These are phyloP conservation scores for Fusarium odoratissimum DNA, from an alignment of 2,329 filamentous ascomycete species.

Conservation along the genomic window DNA sequence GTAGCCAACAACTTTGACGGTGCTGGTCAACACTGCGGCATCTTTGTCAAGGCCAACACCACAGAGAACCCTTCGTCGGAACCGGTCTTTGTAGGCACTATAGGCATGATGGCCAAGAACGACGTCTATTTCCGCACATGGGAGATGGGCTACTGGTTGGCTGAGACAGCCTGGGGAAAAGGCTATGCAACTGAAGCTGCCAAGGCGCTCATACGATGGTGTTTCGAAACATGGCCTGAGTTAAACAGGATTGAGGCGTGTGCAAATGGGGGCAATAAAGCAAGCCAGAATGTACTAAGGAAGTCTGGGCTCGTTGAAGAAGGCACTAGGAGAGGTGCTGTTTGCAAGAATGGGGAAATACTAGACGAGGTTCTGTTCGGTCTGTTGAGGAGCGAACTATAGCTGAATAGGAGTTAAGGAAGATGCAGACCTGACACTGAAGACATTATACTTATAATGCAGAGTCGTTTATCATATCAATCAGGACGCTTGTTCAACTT, in stretches of 20 bases:
- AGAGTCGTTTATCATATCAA: not conserved
- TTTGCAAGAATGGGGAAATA: slow-evolving; percentile 56
- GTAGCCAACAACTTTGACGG: slow-evolving; percentile 27
- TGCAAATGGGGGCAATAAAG: slow-evolving; percentile 54
- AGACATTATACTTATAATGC: not conserved
- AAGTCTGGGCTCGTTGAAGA: slow-evolving; percentile 58
- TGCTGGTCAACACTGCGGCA: slow-evolving; percentile 48
- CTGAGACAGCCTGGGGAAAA: slow-evolving; percentile 56
- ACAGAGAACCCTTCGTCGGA: slow-evolving; percentile 42
- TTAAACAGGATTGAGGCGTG: slow-evolving; percentile 57
- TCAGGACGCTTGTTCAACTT: not conserved
- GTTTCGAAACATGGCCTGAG: slow-evolving; percentile 55
- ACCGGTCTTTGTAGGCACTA: slow-evolving; percentile 52
- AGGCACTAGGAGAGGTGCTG: slow-evolving; percentile 55
- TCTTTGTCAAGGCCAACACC: slow-evolving; percentile 49
- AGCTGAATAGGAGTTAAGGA: not conserved
- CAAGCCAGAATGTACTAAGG: slow-evolving; percentile 56
- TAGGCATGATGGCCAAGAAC: slow-evolving; percentile 52
- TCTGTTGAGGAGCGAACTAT: slow-evolving; percentile 53
- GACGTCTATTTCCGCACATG: slow-evolving; percentile 57
- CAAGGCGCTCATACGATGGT: slow-evolving; percentile 55
- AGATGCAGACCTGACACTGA: not conserved
- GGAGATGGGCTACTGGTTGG: slow-evolving; percentile 64
- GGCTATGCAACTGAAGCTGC: slow-evolving; percentile 58
- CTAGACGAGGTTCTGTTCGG: slow-evolving; percentile 54